These are phyloP conservation scores for Trapa incisa DNA, from an alignment of 345 rosid genomes.

Conservation along the genomic window DNA sequence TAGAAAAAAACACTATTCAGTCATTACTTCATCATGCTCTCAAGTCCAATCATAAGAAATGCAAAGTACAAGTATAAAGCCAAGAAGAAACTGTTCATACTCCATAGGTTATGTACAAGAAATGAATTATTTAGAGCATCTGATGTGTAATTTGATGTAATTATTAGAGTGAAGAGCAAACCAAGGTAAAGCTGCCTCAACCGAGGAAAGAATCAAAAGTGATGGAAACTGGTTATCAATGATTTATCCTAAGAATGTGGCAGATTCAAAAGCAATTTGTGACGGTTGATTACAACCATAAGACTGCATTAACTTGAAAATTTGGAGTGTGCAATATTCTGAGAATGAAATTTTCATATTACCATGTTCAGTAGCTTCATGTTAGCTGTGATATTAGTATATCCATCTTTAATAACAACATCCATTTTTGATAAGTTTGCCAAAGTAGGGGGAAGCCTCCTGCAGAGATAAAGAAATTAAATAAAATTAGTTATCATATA, in stretches of 20 bases:
- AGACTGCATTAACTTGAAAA: neutral
- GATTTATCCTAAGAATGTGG: neutral
- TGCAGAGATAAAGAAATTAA: slow-evolving; percentile 18
- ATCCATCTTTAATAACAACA: slow-evolving; percentile 47
- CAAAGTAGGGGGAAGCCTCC: slow-evolving; percentile 73
- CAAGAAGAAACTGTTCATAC: neutral
- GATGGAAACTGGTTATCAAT: neutral
- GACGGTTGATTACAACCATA: neutral
- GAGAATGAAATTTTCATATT: slow-evolving; percentile 5
- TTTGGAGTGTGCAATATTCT: neutral
- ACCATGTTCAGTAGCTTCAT: slow-evolving; percentile 65
- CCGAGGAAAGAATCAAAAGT: neutral
- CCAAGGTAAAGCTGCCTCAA: neutral
- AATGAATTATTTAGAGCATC: neutral
- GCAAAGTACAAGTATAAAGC: neutral
- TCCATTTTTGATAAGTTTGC: slow-evolving; percentile 67
- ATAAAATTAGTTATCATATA: slow-evolving; percentile 3
- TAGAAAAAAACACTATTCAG: neutral
- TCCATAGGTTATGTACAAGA: neutral
- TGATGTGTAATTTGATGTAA: neutral
- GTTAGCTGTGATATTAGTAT: slow-evolving; percentile 48
- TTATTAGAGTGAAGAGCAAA: neutral
- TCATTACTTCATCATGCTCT: neutral
- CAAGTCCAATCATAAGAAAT: neutral
- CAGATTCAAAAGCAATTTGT: neutral